Evolutionary conservation across 106 monocot genomes (phyloP).

Genomic region (Xerophyta viscosa): DNA sequence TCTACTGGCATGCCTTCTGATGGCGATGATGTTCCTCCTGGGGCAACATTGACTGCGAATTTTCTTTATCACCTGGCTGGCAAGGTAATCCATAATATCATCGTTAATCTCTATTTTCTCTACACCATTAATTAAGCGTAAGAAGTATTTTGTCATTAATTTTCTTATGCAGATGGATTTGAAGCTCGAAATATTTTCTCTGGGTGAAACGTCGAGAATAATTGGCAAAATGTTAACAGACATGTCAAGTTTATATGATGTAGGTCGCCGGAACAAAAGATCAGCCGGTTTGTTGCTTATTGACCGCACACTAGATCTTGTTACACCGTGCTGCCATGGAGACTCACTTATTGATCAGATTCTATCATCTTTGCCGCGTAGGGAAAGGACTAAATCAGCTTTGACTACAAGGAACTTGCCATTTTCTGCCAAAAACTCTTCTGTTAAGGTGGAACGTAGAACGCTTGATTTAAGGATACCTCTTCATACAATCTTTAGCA

Average conservation of each 20-base stretch:
- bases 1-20: slow-evolving; percentile 52
- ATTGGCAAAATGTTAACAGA: slow-evolving; percentile 91
- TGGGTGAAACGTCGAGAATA: slow-evolving; percentile 76
- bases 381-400: slow-evolving; percentile 29
- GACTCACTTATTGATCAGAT: slow-evolving; percentile 88
- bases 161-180: slow-evolving; percentile 83
- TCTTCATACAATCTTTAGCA: slow-evolving; percentile 30
- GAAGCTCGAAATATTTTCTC: slow-evolving; percentile 94
- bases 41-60: slow-evolving; percentile 78
- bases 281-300: slow-evolving; percentile 84
- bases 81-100: slow-evolving; percentile 34
- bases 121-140: too few relatives aligned
- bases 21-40: slow-evolving; percentile 80
- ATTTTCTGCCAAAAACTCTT: slow-evolving; percentile 16
- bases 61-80: slow-evolving; percentile 80
- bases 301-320: slow-evolving; percentile 93
- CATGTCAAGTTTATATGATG: slow-evolving; percentile 99
- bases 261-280: slow-evolving; percentile 77
- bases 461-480: slow-evolving; percentile 68
- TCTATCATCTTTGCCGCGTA: slow-evolving; percentile 67
- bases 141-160: slow-evolving; percentile 4
- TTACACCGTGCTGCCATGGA: slow-evolving; percentile 88
- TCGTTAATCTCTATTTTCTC: too few relatives aligned
- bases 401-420: slow-evolving; percentile 26
- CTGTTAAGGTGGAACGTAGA: slow-evolving; percentile 18